Percentiles rank a stretch among this genome's conserved stretches.
Evolutionary conservation across 2,329 filamentous ascomycete genomes (phyloP).

Genomic region (Teratosphaeria pseudoeucalypti): DNA sequence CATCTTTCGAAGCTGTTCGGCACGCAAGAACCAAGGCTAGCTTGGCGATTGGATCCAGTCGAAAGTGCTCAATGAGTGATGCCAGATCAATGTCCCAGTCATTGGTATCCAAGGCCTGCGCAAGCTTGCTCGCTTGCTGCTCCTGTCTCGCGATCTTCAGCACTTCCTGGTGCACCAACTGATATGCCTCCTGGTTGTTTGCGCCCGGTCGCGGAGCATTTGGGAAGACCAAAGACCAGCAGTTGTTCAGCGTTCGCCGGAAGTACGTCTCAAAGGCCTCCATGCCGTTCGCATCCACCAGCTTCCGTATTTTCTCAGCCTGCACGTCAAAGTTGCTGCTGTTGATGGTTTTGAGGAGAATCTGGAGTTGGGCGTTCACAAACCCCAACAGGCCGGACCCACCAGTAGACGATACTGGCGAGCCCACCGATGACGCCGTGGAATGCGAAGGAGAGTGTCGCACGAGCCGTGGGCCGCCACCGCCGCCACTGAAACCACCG

Average conservation of each 20-base stretch:
- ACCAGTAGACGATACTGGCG: constrained; percentile 43
- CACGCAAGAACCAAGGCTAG: constrained; percentile 81
- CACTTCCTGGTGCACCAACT: constrained; percentile 72
- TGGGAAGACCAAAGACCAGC: constrained; percentile 85
- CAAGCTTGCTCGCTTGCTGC: constrained; percentile 80
- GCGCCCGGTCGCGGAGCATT: constrained; percentile 49
- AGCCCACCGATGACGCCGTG: constrained; percentile 37
- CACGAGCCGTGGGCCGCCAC: constrained; percentile 46
- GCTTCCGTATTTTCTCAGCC: constrained; percentile 84
- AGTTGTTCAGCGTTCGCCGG: constrained; percentile 79
- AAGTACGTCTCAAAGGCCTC: constrained; percentile 97
- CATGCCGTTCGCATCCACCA: constrained; percentile 97
- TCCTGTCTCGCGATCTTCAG: constrained; percentile 71
- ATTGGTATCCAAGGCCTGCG: constrained; percentile 83
- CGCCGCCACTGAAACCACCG: constrained; percentile 41
- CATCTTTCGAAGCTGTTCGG: constrained; percentile 66
- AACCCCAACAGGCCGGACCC: constrained; percentile 65
- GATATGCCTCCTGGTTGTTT: constrained; percentile 71
- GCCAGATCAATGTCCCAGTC: constrained; percentile 95
- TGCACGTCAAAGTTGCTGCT: constrained; percentile 96
- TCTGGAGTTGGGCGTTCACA: constrained; percentile 87
- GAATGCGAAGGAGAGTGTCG: constrained; percentile 51
- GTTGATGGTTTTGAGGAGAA: constrained; percentile 87
- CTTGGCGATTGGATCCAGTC: constrained; percentile 79
- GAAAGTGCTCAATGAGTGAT: constrained; percentile 92